phyloP scores from a whole-genome alignment of 106 monocot species.

The Dioscorea zingiberensis region DNA sequence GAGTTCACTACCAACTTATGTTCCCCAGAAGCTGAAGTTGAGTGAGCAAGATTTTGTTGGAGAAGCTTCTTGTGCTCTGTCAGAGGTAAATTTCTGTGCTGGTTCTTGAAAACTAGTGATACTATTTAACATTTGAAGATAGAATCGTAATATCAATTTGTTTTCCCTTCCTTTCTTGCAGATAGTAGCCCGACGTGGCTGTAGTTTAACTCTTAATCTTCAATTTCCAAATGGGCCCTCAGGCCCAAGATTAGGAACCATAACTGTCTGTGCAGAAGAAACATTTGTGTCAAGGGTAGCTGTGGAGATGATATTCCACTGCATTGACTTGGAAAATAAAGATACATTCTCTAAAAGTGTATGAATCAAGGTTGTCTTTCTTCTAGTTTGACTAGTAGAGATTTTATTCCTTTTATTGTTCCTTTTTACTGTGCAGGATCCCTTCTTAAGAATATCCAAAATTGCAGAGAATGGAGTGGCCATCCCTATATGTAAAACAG shows the following conservation, averaged over 20 bases:
- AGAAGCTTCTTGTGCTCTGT: conserved; percentile 56
- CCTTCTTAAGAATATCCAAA: conserved; percentile 61
- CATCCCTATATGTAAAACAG: conserved; percentile 72
- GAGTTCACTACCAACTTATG: not conserved
- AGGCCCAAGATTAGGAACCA: conserved; percentile 22
- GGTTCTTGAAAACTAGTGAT: not conserved
- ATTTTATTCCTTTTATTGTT: not conserved
- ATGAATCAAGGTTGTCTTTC: conserved; percentile 4
- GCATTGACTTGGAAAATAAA: conserved; percentile 46
- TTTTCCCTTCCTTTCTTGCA: conserved; percentile 15
- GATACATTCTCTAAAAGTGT: conserved; percentile 82
- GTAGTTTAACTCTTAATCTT: conserved; percentile 41
- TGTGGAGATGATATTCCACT: conserved; percentile 49
- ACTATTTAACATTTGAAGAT: too few species aligned
- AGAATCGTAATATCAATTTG: too few species aligned
- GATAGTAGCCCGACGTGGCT: conserved; percentile 55
- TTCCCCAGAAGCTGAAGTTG: conserved; percentile 52
- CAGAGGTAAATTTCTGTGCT: conserved; percentile 40
- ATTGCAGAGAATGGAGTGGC: conserved; percentile 34
- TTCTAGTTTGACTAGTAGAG: not conserved
- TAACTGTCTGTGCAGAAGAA: conserved; percentile 71
- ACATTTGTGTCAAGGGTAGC: conserved; percentile 38
- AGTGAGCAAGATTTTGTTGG: conserved; percentile 71
- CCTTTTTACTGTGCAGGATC: conserved; percentile 49
- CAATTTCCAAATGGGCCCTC: conserved; percentile 3